Base-by-base conservation (phyloP, 148 eudicot species). In the Persicaria tinctoria region DNA sequence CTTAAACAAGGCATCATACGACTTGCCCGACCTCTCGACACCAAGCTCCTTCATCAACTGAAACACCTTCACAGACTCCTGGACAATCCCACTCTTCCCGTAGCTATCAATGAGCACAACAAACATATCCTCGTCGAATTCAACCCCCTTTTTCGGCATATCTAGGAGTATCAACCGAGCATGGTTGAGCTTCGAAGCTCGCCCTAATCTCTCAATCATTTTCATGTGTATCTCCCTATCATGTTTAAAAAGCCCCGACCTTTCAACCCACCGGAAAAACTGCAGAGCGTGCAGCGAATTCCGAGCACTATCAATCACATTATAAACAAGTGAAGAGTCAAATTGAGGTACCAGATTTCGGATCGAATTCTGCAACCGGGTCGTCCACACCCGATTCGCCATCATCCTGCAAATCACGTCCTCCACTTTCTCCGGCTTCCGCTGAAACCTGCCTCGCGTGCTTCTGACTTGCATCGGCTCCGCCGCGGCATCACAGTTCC, bases 311-410 rank as follows among this genome's bases (percentile, higher is more conserved):
- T 90, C 88, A 55, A 94, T 8, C 14, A 94, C 98, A 80, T 80
- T 91, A 44, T 83, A 83, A 32, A 94, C 97, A 17, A 94, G 81
- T 5, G 68, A 48, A 23, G 86, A 82, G 73, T 91, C 93, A 73
- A 91, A 94, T 11, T 78, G 74, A 0, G 97, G 86, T 8, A 91
- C 93, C 76, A 91, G 75, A 59, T 74, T 86, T 44, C 96, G 84
- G 45, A 94, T 91, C 8, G 98, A 91, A 74, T 94, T 90, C 87
- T 94, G 97, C 73, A 94, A 87, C 69, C 97, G 93, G 69, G 96
- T 91, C 4, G 97, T 94, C 98, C 97, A 94, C 0, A 84, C 89
- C 74, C 98, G 81, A 78, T 84, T 94, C 41, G 93, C 88, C 97
- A 94, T 91, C 98, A 94, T 94, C 74, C 92, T 83, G 78, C 88